These are phyloP conservation scores for Ophiostoma himal-ulmi DNA, from an alignment of 2,329 filamentous ascomycete species.

Conservation along the genomic window DNA sequence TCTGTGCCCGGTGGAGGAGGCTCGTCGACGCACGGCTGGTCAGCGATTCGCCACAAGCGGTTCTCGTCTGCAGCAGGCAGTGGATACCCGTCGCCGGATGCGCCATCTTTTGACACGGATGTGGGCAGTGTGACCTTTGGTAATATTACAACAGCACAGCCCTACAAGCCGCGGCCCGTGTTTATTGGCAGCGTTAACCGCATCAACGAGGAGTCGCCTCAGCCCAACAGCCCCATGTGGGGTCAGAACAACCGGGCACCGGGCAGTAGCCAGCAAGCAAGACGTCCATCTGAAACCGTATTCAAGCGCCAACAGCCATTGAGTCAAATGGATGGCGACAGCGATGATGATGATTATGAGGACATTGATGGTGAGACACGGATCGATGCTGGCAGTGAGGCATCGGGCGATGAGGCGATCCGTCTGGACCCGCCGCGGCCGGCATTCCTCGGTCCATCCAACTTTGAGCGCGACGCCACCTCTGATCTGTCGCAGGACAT, in stretches of 20 bases:
- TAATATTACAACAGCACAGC: slow-evolving; percentile 25
- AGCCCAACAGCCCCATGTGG: slow-evolving; percentile 12
- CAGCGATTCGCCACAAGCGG: slow-evolving; percentile 8
- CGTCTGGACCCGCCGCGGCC: slow-evolving; percentile 23
- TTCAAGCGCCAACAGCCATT: not conserved
- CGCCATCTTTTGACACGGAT: slow-evolving; percentile 25
- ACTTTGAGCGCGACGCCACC: slow-evolving; percentile 8
- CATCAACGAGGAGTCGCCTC: slow-evolving; percentile 22
- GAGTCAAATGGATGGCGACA: slow-evolving; percentile 2
- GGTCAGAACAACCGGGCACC: slow-evolving; percentile 8
- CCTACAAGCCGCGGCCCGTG: slow-evolving; percentile 25
- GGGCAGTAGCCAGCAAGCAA: not conserved
- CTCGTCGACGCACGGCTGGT: not conserved
- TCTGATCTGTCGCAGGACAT: slow-evolving; percentile 23
- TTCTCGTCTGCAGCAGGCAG: slow-evolving; percentile 13
- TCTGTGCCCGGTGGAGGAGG: not conserved
- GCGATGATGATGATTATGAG: slow-evolving; percentile 3
- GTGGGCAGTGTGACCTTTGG: slow-evolving; percentile 25
- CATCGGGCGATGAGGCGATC: slow-evolving; percentile 16
- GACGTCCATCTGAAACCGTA: not conserved
- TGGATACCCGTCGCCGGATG: slow-evolving; percentile 18
- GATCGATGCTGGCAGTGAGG: not conserved
- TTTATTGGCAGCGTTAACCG: slow-evolving; percentile 25
- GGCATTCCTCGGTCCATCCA: slow-evolving; percentile 13
- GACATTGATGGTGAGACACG: slow-evolving; percentile 12